phyloP scores from a whole-genome alignment of 148 eudicot species.

The Limonium bicolor region DNA sequence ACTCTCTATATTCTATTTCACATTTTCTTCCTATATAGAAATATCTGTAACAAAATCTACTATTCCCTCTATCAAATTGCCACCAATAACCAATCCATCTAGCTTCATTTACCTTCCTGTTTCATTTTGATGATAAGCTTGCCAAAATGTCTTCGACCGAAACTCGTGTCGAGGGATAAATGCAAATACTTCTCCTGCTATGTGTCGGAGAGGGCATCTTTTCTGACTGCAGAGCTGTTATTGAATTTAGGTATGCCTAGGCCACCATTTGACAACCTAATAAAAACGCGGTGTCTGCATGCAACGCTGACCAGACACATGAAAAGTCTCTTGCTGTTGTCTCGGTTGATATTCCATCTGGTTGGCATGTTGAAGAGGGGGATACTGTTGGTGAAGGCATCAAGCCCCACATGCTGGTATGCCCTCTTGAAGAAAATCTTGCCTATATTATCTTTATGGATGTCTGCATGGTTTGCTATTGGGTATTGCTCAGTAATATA shows the following conservation, averaged over 20 bases:
- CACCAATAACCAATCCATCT: too few species aligned
- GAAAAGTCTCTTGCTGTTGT: constrained; percentile 51
- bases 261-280: constrained; percentile 87
- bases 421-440: constrained; percentile 24
- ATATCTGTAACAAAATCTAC: too few species aligned
- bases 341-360: constrained; percentile 95
- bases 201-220: too few species aligned
- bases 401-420: constrained; percentile 93
- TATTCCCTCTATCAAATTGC: too few species aligned
- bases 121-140: too few species aligned
- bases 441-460: constrained; percentile 9
- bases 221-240: too few species aligned
- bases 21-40: too few species aligned
- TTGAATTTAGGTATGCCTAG: constrained; percentile 56
- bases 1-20: too few species aligned
- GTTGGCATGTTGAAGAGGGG: constrained; percentile 99
- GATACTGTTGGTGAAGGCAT: constrained; percentile 62
- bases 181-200: too few species aligned
- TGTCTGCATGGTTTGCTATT: not conserved
- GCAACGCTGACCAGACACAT: constrained; percentile 19
- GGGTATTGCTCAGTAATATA: not conserved
- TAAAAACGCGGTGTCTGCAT: constrained; percentile 38
- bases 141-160: too few species aligned
- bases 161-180: too few species aligned
- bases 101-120: too few species aligned